Evolutionary conservation across 345 rosid genomes (phyloP).

Genomic region (Lepidium aucheri): DNA sequence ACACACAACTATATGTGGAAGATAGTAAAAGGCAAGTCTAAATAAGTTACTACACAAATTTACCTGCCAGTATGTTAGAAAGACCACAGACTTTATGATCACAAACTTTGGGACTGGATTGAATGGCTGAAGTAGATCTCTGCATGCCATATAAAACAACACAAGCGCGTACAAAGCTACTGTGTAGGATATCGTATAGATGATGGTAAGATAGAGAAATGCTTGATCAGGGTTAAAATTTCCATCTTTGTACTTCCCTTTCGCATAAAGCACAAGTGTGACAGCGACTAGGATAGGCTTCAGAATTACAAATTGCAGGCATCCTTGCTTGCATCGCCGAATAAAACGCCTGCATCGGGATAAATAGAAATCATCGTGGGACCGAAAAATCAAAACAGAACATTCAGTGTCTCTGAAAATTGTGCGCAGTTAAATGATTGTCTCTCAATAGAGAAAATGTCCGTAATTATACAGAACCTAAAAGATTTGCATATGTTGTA

Average conservation of each 20-base stretch:
- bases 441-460: not conserved
- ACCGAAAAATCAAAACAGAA: not conserved
- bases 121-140: slow-evolving; percentile 96
- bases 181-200: slow-evolving; percentile 92
- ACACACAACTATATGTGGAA: not conserved
- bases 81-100: slow-evolving; percentile 91
- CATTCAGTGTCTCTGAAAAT: not conserved
- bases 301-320: slow-evolving; percentile 93
- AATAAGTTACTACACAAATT: not conserved
- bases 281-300: slow-evolving; percentile 86
- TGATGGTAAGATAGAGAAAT: slow-evolving; percentile 85
- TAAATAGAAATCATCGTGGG: not conserved
- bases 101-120: slow-evolving; percentile 98
- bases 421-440: not conserved
- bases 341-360: slow-evolving; percentile 68
- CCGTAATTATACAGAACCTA: not conserved
- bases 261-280: slow-evolving; percentile 84
- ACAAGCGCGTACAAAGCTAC: slow-evolving; percentile 88
- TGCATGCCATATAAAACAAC: slow-evolving; percentile 93
- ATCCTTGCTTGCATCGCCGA: slow-evolving; percentile 98
- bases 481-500: not conserved
- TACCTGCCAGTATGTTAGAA: slow-evolving; percentile 99
- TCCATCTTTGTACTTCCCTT: slow-evolving; percentile 93
- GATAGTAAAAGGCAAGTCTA: not conserved
- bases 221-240: slow-evolving; percentile 93